These are phyloP conservation scores for Lithospermum erythrorhizon DNA, from an alignment of 257 asterid species.

Conservation along the genomic window DNA sequence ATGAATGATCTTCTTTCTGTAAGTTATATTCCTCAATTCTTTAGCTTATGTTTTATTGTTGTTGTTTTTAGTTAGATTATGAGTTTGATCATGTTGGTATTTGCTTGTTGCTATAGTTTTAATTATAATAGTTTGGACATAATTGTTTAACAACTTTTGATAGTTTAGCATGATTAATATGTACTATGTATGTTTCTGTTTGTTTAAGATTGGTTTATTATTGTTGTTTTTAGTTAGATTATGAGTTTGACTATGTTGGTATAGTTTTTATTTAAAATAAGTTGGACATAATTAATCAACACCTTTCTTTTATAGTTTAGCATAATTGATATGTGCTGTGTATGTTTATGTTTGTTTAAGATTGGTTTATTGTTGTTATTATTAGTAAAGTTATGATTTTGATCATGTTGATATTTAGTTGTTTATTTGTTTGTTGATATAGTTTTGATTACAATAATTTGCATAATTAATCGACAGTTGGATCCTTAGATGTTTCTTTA, in stretches of 20 bases:
- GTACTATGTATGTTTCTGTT: too few relatives aligned
- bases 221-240: background rate
- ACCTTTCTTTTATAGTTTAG: too few relatives aligned
- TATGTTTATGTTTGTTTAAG: too few relatives aligned
- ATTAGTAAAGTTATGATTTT: background rate
- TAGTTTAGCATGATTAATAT: too few relatives aligned
- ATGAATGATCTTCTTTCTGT: slow-evolving; percentile 6
- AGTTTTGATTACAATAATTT: too few relatives aligned
- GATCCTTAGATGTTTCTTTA: too few relatives aligned
- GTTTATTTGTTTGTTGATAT: too few relatives aligned
- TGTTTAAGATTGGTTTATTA: background rate
- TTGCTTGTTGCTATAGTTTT: background rate
- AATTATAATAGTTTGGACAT: too few relatives aligned
- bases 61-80: background rate
- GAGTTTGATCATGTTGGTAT: background rate
- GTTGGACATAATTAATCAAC: background rate
- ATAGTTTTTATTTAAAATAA: too few relatives aligned
- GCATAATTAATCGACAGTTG: too few relatives aligned
- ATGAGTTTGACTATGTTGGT: background rate
- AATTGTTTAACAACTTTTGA: too few relatives aligned
- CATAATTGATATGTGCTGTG: too few relatives aligned
- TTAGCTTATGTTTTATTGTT: background rate
- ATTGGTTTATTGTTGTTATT: background rate
- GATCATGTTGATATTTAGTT: background rate
- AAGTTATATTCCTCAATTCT: background rate